A percentile compares a stretch with the other conserved stretches of the same genome.
phyloP scores from a whole-genome alignment of 495 filamentous ascomycete genomes.

The Chaetomium tenue region DNA sequence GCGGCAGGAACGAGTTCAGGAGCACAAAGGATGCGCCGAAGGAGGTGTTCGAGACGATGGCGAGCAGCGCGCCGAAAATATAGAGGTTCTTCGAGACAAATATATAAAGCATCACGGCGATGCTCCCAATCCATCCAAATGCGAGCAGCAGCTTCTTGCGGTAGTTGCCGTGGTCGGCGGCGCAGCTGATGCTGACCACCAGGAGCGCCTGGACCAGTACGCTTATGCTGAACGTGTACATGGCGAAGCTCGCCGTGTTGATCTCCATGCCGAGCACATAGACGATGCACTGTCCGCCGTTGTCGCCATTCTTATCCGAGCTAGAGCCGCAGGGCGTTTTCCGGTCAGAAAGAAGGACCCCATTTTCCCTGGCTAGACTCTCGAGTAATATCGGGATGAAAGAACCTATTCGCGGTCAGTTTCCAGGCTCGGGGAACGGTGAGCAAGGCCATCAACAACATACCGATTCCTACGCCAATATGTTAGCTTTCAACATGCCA shows the following conservation, averaged over 20 bases:
- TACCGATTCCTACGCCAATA: conserved; percentile 32
- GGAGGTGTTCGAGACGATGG: conserved; percentile 86
- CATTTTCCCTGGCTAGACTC: conserved; percentile 85
- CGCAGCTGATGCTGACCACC: conserved; percentile 92
- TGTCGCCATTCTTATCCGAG: conserved; percentile 36
- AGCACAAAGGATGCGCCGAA: conserved; percentile 85
- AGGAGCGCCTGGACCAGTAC: conserved; percentile 84
- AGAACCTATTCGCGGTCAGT: conserved; percentile 57
- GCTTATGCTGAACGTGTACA: conserved; percentile 95
- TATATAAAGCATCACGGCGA: conserved; percentile 86
- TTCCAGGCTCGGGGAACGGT: no score
- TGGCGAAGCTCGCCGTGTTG: conserved; percentile 95
- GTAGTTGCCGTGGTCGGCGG: conserved; percentile 92
- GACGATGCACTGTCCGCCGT: conserved; percentile 74
- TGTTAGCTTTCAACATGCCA: conserved; percentile 4
- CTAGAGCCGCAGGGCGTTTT: conserved; percentile 63
- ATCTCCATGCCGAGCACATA: conserved; percentile 78
- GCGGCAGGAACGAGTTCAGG: conserved; percentile 78
- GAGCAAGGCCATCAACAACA: background rate
- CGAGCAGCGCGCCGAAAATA: conserved; percentile 74
- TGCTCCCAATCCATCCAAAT: conserved; percentile 79
- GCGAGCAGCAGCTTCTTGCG: conserved; percentile 79
- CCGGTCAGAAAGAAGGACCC: conserved; percentile 74
- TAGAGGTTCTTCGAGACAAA: conserved; percentile 70
- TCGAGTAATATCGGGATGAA: conserved; percentile 98